phyloP scores from a whole-genome alignment of 306 rosid species.

The Vicia villosa region DNA sequence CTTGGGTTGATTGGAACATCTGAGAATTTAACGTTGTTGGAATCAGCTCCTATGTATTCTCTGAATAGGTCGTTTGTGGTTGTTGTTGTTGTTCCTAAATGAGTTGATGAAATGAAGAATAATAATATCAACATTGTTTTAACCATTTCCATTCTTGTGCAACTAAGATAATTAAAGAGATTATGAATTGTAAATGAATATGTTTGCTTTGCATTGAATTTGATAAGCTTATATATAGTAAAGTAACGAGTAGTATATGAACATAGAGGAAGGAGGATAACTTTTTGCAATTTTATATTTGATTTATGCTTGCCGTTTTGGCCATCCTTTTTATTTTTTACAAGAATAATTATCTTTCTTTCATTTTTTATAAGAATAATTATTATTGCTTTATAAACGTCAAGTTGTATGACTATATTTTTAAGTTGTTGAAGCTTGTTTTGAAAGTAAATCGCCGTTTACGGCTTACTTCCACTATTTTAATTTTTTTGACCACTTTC shows the following conservation, averaged over 20 bases:
- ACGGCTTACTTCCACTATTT: neutral
- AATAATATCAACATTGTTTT: slow-evolving; percentile 38
- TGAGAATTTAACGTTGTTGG: slow-evolving; percentile 56
- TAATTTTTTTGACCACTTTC: neutral
- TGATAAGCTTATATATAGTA: neutral
- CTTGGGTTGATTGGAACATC: slow-evolving; percentile 68
- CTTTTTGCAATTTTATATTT: neutral
- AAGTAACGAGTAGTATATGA: neutral
- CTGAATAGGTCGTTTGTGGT: slow-evolving; percentile 54
- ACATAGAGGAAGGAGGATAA: neutral
- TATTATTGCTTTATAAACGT: too few species aligned
- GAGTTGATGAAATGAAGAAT: slow-evolving; percentile 16
- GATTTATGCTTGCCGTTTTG: neutral
- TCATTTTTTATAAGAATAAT: too few species aligned
- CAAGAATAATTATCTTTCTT: too few species aligned
- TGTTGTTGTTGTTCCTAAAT: slow-evolving; percentile 32
- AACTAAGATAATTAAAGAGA: neutral
- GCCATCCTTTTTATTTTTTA: neutral
- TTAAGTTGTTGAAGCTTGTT: neutral
- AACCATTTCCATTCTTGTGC: slow-evolving; percentile 36
- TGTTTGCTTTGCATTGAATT: neutral
- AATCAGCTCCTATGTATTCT: slow-evolving; percentile 85
- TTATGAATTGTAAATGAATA: neutral
- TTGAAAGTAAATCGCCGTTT: neutral
- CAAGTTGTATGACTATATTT: too few species aligned